Evolutionary conservation across 768 basidiomycete genomes (phyloP).

Genomic region (Leccinum olivaceopallidum): DNA sequence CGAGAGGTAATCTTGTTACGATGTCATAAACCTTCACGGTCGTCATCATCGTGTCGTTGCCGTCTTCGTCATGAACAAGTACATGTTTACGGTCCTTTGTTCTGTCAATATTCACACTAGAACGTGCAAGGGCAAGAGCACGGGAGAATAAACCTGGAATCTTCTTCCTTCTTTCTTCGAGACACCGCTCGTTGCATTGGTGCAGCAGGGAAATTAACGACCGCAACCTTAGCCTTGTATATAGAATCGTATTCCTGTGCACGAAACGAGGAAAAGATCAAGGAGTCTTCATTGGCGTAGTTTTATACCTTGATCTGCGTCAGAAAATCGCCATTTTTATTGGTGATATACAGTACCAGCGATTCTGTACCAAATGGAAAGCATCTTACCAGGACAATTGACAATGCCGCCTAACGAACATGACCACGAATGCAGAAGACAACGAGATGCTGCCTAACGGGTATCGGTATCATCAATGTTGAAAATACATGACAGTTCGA

Average conservation of each 20-base stretch:
- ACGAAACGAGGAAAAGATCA: conserved; percentile 3
- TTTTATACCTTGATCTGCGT: conserved; percentile 81
- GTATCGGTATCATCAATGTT: neutral
- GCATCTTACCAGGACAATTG: conserved; percentile 87
- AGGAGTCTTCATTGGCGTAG: neutral
- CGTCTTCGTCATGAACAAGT: conserved; percentile 34
- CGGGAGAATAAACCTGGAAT: conserved; percentile 37
- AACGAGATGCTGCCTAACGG: conserved; percentile 78
- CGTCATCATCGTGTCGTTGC: conserved; percentile 38
- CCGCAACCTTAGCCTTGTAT: conserved; percentile 74
- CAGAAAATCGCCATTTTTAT: conserved; percentile 75
- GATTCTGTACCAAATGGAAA: conserved; percentile 83
- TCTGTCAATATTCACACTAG: conserved; percentile 22
- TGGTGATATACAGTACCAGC: conserved; percentile 91
- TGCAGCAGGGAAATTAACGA: conserved; percentile 55
- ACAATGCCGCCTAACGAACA: conserved; percentile 90
- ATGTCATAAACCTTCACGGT: conserved; percentile 23
- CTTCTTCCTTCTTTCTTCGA: conserved; percentile 73
- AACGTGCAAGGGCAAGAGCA: neutral
- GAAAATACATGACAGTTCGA: neutral
- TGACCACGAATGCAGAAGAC: conserved; percentile 87
- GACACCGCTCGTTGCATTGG: conserved; percentile 43
- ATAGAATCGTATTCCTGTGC: conserved; percentile 90
- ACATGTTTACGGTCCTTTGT: conserved; percentile 46
- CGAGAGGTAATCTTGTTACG: neutral